A percentile compares a stretch with the other conserved stretches of the same genome.
These are phyloP conservation scores for Physocladia obscura DNA, from an alignment of 192 early-diverging fungal species.

Conservation along the genomic window DNA sequence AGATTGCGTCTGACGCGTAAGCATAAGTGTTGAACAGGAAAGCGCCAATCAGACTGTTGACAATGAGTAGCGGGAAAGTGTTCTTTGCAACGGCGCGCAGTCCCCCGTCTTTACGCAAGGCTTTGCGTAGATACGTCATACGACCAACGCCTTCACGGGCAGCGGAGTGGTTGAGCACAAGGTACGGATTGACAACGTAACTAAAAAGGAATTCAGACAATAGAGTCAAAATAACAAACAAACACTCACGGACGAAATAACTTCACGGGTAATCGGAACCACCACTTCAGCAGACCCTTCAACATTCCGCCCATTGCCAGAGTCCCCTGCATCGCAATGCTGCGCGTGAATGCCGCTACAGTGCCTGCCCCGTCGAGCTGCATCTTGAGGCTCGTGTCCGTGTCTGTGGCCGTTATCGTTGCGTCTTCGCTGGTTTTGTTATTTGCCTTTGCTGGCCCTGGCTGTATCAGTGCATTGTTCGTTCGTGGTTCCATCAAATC, in stretches of 20 bases:
- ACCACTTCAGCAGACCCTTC: constrained; percentile 50
- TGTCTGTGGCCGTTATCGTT: no score
- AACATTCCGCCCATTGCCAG: constrained; percentile 32
- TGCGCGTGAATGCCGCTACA: constrained; percentile 36
- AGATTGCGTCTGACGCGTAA: neutral
- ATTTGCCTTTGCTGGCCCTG: no score
- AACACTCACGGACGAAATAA: constrained; percentile 28
- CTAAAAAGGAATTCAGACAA: constrained; percentile 22
- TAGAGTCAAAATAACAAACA: neutral
- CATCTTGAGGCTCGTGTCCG: no score
- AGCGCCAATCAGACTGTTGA: constrained; percentile 47
- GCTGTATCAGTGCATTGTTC: no score
- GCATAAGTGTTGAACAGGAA: constrained; percentile 57
- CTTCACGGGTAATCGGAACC: constrained; percentile 55
- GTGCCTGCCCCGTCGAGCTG: constrained; percentile 27
- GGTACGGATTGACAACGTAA: constrained; percentile 51
- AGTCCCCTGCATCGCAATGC: constrained; percentile 35
- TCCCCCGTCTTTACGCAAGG: constrained; percentile 43
- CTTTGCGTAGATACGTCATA: constrained; percentile 28
- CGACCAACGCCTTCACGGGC: constrained; percentile 26
- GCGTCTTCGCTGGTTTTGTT: no score
- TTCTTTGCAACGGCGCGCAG: constrained; percentile 38
- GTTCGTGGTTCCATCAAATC: no score
- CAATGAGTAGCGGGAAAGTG: constrained; percentile 46
- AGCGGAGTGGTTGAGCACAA: constrained; percentile 45